A percentile compares a stretch with the other conserved stretches of the same genome.
Evolutionary conservation across 2,329 filamentous ascomycete genomes (phyloP).

Genomic region (Zalaria sp.): DNA sequence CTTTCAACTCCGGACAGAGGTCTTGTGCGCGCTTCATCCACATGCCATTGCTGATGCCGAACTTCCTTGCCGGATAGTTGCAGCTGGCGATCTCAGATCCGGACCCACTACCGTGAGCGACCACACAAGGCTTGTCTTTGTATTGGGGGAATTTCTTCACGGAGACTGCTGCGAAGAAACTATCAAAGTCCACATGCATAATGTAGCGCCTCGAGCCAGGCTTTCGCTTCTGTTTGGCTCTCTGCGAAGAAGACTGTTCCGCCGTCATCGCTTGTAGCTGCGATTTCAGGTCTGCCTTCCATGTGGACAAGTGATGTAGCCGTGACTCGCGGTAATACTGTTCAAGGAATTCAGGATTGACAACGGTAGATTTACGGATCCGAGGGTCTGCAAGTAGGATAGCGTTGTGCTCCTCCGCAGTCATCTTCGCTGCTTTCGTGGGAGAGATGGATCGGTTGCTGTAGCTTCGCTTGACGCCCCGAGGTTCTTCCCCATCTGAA

Average conservation of each 20-base stretch:
- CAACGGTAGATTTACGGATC: constrained; percentile 75
- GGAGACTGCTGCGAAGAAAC: constrained; percentile 94
- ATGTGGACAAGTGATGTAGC: constrained; percentile 85
- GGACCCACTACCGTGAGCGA: constrained; percentile 73
- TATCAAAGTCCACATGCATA: constrained; percentile 94
- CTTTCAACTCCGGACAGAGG: constrained; percentile 70
- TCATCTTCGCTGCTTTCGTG: constrained; percentile 38
- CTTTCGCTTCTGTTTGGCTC: constrained; percentile 36
- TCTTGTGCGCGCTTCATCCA: constrained; percentile 92
- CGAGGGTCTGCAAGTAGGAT: constrained; percentile 70
- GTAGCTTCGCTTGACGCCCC: constrained; percentile 1
- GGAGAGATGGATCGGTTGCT: constrained; percentile 10
- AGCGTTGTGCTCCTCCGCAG: constrained; percentile 87
- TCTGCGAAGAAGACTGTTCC: constrained; percentile 46
- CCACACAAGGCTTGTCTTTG: constrained; percentile 65
- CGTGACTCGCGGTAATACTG: constrained; percentile 94
- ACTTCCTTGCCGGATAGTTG: constrained; percentile 80
- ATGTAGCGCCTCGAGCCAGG: constrained; percentile 63
- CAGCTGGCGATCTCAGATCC: constrained; percentile 95
- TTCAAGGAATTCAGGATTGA: constrained; percentile 84
- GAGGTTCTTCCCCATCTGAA: background rate
- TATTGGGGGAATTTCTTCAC: constrained; percentile 63
- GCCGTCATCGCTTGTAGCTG: constrained; percentile 68
- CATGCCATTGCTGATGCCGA: constrained; percentile 93
- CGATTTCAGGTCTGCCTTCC: constrained; percentile 90